Base-by-base conservation (phyloP, 805 yeast species). In the Cyberlindnera mycetangii region DNA sequence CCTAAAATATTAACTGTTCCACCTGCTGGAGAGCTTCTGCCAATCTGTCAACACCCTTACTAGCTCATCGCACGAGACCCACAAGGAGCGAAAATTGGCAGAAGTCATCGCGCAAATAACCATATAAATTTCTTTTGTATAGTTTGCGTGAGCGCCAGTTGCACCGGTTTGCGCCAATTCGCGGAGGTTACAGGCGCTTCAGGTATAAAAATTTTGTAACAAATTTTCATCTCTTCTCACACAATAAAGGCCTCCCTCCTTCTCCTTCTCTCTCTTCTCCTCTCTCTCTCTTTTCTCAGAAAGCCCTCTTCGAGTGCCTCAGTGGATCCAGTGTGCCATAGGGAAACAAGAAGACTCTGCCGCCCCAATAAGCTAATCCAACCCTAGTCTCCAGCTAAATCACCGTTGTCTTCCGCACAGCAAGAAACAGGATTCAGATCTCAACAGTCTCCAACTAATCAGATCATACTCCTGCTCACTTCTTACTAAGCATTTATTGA, bases 231-330 rank as follows among this genome's bases (percentile, higher is more conserved):
- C 47, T 32, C 36, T 21, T 32, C 33, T 37, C 39, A 39, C 38
- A 35, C 28, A 15, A 21, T 4, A 20, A n/a, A 4, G 20, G 24
- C 14, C 18, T 18, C 47, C 45, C 39, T 48, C 51, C 44, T 44
- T 56, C 52, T 51, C 49, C 30, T 56, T 59, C 45, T 44, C 44
- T 48, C 52, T 51, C 49, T 44, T 59, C 44, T 46, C 42, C 25
- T 46, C 48, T 52, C 50, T 50, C 66, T 50, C 70, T 69, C 68
- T 51, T 49, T 51, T 56, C 56, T 56, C 62, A 58, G 61, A 56
- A 58, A 56, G 56, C 61, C 53, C 60, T 54, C 56, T 48, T 53
- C 50, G 44, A 39, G 47, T 40, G 41, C 47, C 44, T 36, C 32
- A 38, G 44, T 39, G 48, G 47, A 47, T 42, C 7, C 44, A 31